These are phyloP conservation scores for Blastosporella zonata DNA, from an alignment of 1,284 basidiomycete species.

Conservation along the genomic window DNA sequence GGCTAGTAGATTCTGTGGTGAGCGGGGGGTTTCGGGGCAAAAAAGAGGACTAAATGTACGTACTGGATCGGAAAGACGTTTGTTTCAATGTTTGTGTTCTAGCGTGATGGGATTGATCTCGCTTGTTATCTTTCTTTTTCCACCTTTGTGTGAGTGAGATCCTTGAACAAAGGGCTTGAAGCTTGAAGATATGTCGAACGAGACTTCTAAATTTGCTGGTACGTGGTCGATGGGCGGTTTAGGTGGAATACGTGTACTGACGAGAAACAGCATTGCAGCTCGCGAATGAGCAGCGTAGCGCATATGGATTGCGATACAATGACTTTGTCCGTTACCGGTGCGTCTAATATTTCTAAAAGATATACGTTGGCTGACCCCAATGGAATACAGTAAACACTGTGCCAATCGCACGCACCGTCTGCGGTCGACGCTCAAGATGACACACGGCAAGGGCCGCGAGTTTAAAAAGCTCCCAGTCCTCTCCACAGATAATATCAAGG, in stretches of 20 bases:
- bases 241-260: not conserved
- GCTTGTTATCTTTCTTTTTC: conserved; percentile 14
- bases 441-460: conserved; percentile 85
- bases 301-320: conserved; percentile 88
- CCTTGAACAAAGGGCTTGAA: conserved; percentile 16
- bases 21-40: not conserved
- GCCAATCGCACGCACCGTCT: conserved; percentile 87
- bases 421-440: conserved; percentile 79
- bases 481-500: conserved; percentile 62
- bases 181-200: conserved; percentile 27
- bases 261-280: conserved; percentile 65
- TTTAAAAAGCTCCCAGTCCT: conserved; percentile 81
- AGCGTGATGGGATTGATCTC: conserved; percentile 3
- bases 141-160: conserved; percentile 14
- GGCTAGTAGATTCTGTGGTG: not conserved
- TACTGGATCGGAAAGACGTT: not conserved
- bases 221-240: conserved; percentile 2
- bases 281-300: conserved; percentile 85
- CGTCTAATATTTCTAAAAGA: not conserved
- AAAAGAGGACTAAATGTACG: not conserved
- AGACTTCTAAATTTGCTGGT: conserved; percentile 34
- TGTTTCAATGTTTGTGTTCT: not conserved
- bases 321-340: conserved; percentile 85
- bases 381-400: conserved; percentile 74
- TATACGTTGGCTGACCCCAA: not conserved